Base-by-base conservation (phyloP, 2,329 filamentous ascomycete species). In the Calonectria hongkongensis region DNA sequence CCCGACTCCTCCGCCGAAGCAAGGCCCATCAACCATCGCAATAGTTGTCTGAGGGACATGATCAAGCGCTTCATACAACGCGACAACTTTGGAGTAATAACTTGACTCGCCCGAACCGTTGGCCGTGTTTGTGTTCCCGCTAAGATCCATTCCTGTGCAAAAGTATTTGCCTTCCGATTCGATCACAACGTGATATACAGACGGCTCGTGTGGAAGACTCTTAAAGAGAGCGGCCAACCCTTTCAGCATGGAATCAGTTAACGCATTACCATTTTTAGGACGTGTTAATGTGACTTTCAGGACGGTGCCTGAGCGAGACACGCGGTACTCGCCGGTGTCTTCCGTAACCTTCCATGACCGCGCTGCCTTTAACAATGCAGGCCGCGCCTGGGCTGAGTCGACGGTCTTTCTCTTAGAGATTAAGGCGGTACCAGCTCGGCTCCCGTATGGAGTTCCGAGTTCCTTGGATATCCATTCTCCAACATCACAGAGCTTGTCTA, bases 141-240 rank as follows among this genome's bases (percentile, higher is more conserved):
- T 74, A 15, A 74, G 62, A 41, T 74, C 69, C 72, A 74, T 74
- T 1, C 72, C 72, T 1, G 72, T 74, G 45, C 72, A 74, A 48
- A 74, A 74, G 39, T 54, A 72, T 33, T 69, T 72, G 13, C 72
- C 72, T 28, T 74, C 69, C 0, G 72, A 65, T 41, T 65, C 72
- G 3, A 73, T 43, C 1, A 73, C 27, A 2, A 73, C 50, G 39
- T 73, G 68, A 21, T 65, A 73, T 21, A 68, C 21, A 1, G 71
- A 73, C 21, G 68, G 21, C 21, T 71, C 63, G 7, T 63, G 7
- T 13, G 21, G 18, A 0, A 64, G 30, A 6, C 30, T 36, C 7
- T 25, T 41, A 47, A 67, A 71, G 10, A 71, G 25, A 21, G 47
- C 13, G 6, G 69, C 68, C 3, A 71, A 45, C 1, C 64, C 69